phyloP scores from a whole-genome alignment of 1,284 basidiomycete genomes.

The Phellinidium pouzarii region DNA sequence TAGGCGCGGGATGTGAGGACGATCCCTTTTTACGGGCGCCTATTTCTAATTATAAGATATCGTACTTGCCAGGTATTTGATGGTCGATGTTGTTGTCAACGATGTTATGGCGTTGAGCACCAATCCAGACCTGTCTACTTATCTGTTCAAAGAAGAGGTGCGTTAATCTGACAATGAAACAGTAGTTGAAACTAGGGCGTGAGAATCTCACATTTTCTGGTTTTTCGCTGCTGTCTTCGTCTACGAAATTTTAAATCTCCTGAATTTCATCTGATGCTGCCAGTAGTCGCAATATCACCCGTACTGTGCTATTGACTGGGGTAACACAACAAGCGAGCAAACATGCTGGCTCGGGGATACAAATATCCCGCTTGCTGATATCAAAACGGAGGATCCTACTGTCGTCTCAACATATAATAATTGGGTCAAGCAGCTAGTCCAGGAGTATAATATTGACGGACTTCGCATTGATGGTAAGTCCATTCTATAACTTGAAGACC shows the following conservation, averaged over 20 bases:
- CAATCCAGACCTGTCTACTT: constrained; percentile 49
- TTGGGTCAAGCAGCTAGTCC: constrained; percentile 58
- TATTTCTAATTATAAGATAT: background rate
- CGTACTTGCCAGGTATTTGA: constrained; percentile 45
- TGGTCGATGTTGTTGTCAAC: constrained; percentile 78
- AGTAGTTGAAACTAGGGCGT: too few relatives aligned
- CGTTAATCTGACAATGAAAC: constrained; percentile 26
- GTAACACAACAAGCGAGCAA: constrained; percentile 58
- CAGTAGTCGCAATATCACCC: constrained; percentile 50
- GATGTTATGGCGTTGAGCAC: constrained; percentile 58
- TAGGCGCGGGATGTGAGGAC: constrained; percentile 53
- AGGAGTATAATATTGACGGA: constrained; percentile 60
- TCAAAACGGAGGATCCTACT: constrained; percentile 60
- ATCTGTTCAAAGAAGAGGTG: constrained; percentile 49
- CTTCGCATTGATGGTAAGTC: constrained; percentile 65
- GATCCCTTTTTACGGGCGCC: background rate
- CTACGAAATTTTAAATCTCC: background rate
- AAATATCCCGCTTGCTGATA: constrained; percentile 60
- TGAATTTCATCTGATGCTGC: background rate
- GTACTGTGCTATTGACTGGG: constrained; percentile 60
- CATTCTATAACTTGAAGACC: background rate
- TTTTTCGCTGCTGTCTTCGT: too few relatives aligned
- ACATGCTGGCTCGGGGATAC: constrained; percentile 72
- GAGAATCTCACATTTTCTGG: too few relatives aligned
- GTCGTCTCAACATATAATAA: constrained; percentile 50